Evolutionary conservation across 495 filamentous ascomycete species (phyloP), one percentile per base, ranked within the genome.

Genomic region (Lentithecium fluviatile): DNA sequence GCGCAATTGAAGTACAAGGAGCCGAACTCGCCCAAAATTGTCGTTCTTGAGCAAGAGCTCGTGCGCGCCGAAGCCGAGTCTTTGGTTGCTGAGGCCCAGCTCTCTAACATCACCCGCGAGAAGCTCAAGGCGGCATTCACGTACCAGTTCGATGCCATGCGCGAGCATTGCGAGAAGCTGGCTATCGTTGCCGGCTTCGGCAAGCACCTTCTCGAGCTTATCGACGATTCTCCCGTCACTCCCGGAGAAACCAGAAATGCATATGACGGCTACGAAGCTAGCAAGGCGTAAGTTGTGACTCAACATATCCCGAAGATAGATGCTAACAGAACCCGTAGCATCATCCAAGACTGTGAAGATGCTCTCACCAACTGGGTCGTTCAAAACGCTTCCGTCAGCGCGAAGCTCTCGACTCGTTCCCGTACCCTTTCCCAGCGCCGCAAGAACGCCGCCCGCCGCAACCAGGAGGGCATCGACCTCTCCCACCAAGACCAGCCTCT

Each of bases 1-100:
- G 93, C 94, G 17, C 94, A 98, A 74, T 84, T 98, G 53, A 98
- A 98, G 76, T 98, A 97, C 85, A 97, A 97, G 78, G 95, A 98
- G 73, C 94, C 94, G 32, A 95, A 95, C 79, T 96, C 91, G 10
- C 91, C 95, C 40, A 91, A 90, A 74, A 97, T 98, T 52, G 91
- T 96, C 52, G 91, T 98, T 34, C 87, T 98, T 66, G 94, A 98
- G 76, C 94, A 97, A 75, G 94, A 98, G 76, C 88, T 98, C 52
- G 94, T 98, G 60, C 94, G 94, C 67, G 95, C 94, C 62, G 94
- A 98, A 75, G 94, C 94, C 70, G 94, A 98, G 75, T 97, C 95
- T 17, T 84, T 98, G 19, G 94, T 98, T 40, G 94, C 94, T 65
- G 94, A 98, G 75, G 94, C 94, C 34, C 94, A 98, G 74, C 82